phyloP scores from a whole-genome alignment of 1,139 yeast genomes.

The Lodderomyces margitis region DNA sequence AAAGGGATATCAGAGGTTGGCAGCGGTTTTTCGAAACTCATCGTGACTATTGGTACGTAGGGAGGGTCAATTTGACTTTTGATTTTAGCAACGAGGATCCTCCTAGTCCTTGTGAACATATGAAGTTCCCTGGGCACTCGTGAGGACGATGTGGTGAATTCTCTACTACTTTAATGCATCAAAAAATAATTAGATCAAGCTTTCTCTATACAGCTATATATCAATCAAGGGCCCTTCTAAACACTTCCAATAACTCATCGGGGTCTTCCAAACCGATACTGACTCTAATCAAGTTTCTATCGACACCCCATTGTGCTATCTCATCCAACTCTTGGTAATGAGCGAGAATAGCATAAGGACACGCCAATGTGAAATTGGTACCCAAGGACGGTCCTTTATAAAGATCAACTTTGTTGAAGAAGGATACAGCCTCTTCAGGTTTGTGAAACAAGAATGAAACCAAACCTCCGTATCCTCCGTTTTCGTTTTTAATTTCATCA shows the following conservation, averaged over 20 bases:
- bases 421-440: constrained; percentile 63
- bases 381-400: constrained; percentile 96
- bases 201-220: constrained; percentile 3
- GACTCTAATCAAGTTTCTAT: constrained; percentile 72
- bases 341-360: constrained; percentile 89
- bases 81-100: constrained; percentile 30
- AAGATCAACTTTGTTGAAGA: constrained; percentile 70
- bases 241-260: constrained; percentile 52
- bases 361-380: constrained; percentile 86
- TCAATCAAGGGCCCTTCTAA: constrained; percentile 54
- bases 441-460: constrained; percentile 73
- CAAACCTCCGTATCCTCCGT: constrained; percentile 93
- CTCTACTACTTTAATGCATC: no score
- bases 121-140: constrained; percentile 35
- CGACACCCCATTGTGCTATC: constrained; percentile 83
- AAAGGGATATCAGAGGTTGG: constrained; percentile 45
- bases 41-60: constrained; percentile 62
- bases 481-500: constrained; percentile 62
- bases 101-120: constrained; percentile 38
- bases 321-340: constrained; percentile 84
- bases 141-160: no score
- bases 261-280: constrained; percentile 80
- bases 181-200: not conserved
- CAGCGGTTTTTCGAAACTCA: constrained; percentile 47
- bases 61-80: constrained; percentile 35